These are phyloP conservation scores for Sideroxylon spinosum DNA, from an alignment of 179 eudicot species.

Conservation along the genomic window DNA sequence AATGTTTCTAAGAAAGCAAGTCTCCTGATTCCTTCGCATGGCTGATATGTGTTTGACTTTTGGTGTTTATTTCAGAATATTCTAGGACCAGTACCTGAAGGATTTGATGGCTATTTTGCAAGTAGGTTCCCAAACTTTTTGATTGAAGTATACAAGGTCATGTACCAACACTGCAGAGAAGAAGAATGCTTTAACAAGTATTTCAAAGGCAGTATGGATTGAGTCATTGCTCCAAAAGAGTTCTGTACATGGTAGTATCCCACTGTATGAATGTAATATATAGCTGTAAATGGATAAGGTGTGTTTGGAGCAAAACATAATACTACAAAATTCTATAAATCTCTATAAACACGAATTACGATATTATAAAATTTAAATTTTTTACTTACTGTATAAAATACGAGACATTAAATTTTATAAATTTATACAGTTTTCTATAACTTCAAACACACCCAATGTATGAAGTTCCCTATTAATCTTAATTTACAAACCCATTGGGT, in stretches of 20 bases:
- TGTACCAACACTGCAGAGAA: slow-evolving; percentile 41
- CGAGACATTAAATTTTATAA: no score
- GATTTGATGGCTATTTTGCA: slow-evolving; percentile 69
- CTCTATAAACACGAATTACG: no score
- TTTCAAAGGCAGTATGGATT: slow-evolving; percentile 28
- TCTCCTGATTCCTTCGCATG: neutral
- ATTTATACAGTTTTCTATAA: no score
- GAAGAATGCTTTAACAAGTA: slow-evolving; percentile 73
- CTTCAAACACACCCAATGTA: no score
- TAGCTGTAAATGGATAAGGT: neutral
- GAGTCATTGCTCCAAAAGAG: slow-evolving; percentile 1
- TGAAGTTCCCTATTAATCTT: slow-evolving; percentile 1
- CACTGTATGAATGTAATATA: neutral
- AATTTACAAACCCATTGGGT: neutral
- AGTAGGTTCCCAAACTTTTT: slow-evolving; percentile 69
- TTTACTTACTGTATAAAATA: no score
- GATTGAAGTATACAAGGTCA: slow-evolving; percentile 79
- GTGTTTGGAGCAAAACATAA: no score
- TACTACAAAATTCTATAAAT: no score
- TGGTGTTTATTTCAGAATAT: slow-evolving; percentile 48
- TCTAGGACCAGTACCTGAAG: slow-evolving; percentile 81
- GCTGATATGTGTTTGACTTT: slow-evolving; percentile 2
- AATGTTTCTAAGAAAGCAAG: neutral
- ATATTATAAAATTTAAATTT: no score
- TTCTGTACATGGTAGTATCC: neutral